These are phyloP conservation scores for Stenogyne calaminthoides DNA, from an alignment of 305 asterid genomes.

Conservation along the genomic window DNA sequence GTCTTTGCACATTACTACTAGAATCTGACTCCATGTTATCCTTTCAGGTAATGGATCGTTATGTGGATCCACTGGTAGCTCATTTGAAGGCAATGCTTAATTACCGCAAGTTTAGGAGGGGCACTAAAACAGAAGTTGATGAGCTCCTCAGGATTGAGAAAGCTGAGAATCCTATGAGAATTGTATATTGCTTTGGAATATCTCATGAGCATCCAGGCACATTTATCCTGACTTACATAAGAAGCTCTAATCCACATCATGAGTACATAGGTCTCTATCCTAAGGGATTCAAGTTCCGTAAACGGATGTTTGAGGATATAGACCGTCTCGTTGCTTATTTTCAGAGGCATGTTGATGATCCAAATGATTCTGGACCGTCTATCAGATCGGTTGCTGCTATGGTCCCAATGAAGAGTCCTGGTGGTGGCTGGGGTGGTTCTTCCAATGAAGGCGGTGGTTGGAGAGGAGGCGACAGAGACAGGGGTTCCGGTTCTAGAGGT, in stretches of 20 bases:
- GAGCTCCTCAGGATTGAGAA: conserved; percentile 80
- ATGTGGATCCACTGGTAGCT: conserved; percentile 94
- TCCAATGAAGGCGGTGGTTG: conserved; percentile 65
- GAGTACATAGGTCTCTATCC: conserved; percentile 94
- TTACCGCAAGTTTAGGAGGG: conserved; percentile 89
- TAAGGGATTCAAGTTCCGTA: conserved; percentile 89
- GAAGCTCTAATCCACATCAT: conserved; percentile 93
- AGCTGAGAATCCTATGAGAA: conserved; percentile 84
- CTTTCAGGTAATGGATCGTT: conserved; percentile 91
- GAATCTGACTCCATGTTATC: conserved; percentile 22
- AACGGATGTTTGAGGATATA: conserved; percentile 86
- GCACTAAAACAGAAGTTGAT: conserved; percentile 82
- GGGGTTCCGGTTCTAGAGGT: conserved; percentile 69
- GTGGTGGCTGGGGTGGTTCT: conserved; percentile 81
- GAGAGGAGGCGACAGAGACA: conserved; percentile 79
- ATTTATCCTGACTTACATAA: conserved; percentile 83
- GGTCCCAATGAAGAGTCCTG: conserved; percentile 94
- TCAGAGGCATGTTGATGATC: conserved; percentile 92
- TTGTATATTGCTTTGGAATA: conserved; percentile 89
- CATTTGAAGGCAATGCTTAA: conserved; percentile 86
- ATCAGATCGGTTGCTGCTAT: conserved; percentile 84
- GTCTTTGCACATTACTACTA: background rate
- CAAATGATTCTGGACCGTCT: conserved; percentile 69
- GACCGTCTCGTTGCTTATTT: conserved; percentile 91
- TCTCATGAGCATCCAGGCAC: conserved; percentile 99